Base-by-base conservation (phyloP, 257 asterid genomes). In the Paraleonurus japonicus region DNA sequence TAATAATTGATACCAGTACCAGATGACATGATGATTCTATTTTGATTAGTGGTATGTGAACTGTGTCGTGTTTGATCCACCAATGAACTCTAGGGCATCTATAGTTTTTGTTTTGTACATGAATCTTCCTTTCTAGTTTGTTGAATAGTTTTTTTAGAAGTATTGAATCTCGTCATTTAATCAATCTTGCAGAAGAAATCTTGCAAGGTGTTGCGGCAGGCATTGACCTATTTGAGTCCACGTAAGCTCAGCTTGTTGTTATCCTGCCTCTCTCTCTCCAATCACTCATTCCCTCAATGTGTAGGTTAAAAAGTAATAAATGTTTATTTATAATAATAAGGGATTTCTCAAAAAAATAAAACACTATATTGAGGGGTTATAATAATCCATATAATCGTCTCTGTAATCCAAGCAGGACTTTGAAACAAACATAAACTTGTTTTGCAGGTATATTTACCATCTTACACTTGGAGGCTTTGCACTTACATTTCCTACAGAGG, bases 151-250 rank as follows among this genome's bases (percentile, higher is more conserved):
- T 74, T 75, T 59, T 17, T 57, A 3, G 1, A 22, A n/a, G 58
- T 55, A 35, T 54, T 66, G 55, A 55, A 26, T 71, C 26, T 59
- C 28, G 15, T 81, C 32, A 17, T 19, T 37, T 72, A 69, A 53
- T 71, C 67, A 60, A 74, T 79, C 65, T 61, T 76, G 89, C 87
- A 94, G 99, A 89, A 78, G 99, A 94, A 88, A 86, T 94, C 55
- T 81, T 94, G 85, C 96, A 91, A 84, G 96, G 99, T 69, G 93
- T 91, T 73, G 93, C 97, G 69, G 92, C 93, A 16, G 99, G 98
- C 72, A 69, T 94, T 39, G 99, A 91, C 83, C 82, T 94, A 65
- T 94, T 94, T 82, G 96, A 94, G 78, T 94, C 98, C 68, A 78
- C 86, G 99, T 91, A 55, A 66, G 17, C 30, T 70, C 30, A 28